These are phyloP conservation scores for Cytospora paraplurivora DNA, from an alignment of 2,329 filamentous ascomycete genomes.

Conservation along the genomic window DNA sequence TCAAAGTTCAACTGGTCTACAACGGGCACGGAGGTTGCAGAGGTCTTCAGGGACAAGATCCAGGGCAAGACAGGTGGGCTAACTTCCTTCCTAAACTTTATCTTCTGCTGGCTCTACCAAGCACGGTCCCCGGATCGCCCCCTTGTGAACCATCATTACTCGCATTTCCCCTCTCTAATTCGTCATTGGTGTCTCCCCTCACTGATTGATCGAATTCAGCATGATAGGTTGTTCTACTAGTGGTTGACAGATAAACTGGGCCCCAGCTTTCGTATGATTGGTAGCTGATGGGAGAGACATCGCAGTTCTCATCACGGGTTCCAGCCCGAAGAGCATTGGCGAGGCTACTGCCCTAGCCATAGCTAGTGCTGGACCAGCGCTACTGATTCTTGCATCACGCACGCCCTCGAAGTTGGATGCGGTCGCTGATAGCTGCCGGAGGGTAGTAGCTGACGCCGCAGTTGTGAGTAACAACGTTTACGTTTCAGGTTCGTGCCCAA, in stretches of 20 bases:
- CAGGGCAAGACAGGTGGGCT: constrained; percentile 27
- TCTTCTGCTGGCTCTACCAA: constrained; percentile 6
- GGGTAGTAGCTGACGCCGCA: constrained; percentile 8
- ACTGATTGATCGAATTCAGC: neutral
- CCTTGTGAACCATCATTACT: constrained; percentile 19
- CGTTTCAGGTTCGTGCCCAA: neutral
- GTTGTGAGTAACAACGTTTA: constrained; percentile 5
- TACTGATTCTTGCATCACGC: constrained; percentile 45
- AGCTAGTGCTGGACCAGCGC: constrained; percentile 37
- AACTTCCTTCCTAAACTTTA: neutral
- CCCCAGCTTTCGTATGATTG: constrained; percentile 10
- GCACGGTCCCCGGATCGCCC: constrained; percentile 19
- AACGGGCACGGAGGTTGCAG: constrained; percentile 29
- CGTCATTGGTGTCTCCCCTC: neutral
- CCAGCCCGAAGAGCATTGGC: constrained; percentile 41
- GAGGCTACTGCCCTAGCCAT: constrained; percentile 39
- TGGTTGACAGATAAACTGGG: neutral
- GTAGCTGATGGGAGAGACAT: neutral
- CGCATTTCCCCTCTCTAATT: constrained; percentile 1
- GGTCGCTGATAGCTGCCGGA: constrained; percentile 33
- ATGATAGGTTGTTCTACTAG: neutral
- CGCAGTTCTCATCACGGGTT: constrained; percentile 44
- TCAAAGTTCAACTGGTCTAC: constrained; percentile 21
- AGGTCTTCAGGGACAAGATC: constrained; percentile 26
- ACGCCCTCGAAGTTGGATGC: constrained; percentile 38